Percentiles rank a stretch among this genome's conserved stretches.
Evolutionary conservation across 2,329 filamentous ascomycete genomes (phyloP).

Genomic region (Fusarium sp.): DNA sequence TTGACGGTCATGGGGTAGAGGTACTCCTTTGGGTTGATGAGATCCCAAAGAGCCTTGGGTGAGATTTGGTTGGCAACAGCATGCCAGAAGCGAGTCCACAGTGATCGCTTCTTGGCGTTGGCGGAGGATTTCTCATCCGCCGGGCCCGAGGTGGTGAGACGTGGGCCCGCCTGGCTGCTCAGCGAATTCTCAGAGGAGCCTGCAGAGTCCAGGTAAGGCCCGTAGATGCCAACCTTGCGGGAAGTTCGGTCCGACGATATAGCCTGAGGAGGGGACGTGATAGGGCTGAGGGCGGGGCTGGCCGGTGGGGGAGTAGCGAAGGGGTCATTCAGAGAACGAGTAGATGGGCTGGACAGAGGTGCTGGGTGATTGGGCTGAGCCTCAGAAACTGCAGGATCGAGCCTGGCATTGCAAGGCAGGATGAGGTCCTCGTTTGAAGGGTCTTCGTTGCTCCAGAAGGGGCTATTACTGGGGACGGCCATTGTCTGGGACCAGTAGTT

Average conservation of each 20-base stretch:
- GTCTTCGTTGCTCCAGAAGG: not conserved
- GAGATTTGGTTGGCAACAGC: slow-evolving; percentile 10
- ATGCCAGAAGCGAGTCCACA: not conserved
- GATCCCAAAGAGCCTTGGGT: slow-evolving; percentile 9
- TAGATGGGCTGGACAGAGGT: not conserved
- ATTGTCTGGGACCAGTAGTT: not conserved
- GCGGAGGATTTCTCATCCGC: not conserved
- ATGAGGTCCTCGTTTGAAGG: not conserved
- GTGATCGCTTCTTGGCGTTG: slow-evolving; percentile 1
- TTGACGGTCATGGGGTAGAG: slow-evolving; percentile 19
- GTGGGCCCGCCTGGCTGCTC: not conserved
- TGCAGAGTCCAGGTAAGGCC: not conserved
- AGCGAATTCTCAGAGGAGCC: not conserved
- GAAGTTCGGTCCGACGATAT: not conserved
- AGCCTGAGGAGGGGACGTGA: not conserved
- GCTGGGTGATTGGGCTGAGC: not conserved
- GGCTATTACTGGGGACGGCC: not conserved
- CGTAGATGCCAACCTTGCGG: not conserved
- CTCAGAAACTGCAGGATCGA: not conserved
- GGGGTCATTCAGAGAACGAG: not conserved
- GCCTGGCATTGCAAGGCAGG: not conserved
- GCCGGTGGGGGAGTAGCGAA: not conserved
- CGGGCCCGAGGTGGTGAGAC: not conserved
- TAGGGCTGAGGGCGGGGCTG: not conserved
- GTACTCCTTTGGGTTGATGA: slow-evolving; percentile 18